Base-by-base conservation (phyloP, 1,139 yeast species). In the Blastobotrys buckinghamii region DNA sequence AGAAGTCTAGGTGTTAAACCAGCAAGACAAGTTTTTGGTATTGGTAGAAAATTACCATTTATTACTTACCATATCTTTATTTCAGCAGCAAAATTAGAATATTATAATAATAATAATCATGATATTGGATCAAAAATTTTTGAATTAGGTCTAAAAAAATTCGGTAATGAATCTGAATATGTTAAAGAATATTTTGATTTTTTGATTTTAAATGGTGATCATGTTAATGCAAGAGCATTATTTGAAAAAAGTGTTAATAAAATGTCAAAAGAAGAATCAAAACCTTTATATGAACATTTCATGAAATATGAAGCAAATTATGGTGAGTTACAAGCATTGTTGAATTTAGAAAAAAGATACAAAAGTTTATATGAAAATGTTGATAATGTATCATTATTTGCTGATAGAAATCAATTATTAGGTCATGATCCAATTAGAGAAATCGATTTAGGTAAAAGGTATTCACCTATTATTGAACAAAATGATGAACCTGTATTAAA, bases 21-120 rank as follows among this genome's bases (percentile, higher is more conserved):
- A 7, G 75, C 77, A 1, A 65, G 77, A 16, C 55, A 56, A 27
- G 61, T 72, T 2, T 77, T 87, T 45, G 76, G 82, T 49, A 90
- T 84, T 53, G 86, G 94, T 8, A 75, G 97, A 53, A 70, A 75
- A 40, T 71, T 83, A 1, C 76, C 84, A 48, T 76, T 74, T 54
- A 81, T 85, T 42, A 84, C 95, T 0, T 80, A 81, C 69, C 88
- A 86, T 56, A 76, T 92, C 30, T 92, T 77, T 64, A 82, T 83
- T 26, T 94, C 87, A 48, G 84, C 87, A 58, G 95, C 97, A 0
- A 73, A 81, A 62, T 74, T 90, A 72, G 98, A 92, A 63, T 82
- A 79, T 59, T 82, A 81, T 59, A 77, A 83, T 40, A 72, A 69
- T 53, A 68, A 67, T 42, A 78, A 84, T 54, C 72, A 76, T 45